Conservation (phyloP, 257 asterid species). For the Voacanga thouarsii region DNA sequence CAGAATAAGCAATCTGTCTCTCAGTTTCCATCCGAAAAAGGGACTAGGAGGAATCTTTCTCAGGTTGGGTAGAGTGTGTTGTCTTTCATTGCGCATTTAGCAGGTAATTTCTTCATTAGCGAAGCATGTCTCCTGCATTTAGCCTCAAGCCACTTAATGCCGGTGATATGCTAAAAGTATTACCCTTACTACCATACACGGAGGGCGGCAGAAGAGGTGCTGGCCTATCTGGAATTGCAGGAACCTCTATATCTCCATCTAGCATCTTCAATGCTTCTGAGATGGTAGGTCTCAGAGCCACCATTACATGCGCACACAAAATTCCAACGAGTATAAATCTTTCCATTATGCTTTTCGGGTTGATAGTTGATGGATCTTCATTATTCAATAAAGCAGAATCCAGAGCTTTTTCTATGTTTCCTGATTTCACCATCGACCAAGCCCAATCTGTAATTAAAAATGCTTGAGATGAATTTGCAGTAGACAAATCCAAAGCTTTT, state of each 20-base stretch:
- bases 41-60: background rate
- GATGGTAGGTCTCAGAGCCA: constrained; percentile 84
- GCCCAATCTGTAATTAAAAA: constrained; percentile 85
- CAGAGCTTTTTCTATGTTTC: constrained; percentile 54
- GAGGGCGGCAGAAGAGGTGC: constrained; percentile 68
- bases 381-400: constrained; percentile 45
- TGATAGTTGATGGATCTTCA: constrained; percentile 42
- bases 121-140: constrained; percentile 62
- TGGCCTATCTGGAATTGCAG: constrained; percentile 73
- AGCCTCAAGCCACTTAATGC: constrained; percentile 50
- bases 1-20: background rate
- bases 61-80: too few relatives aligned
- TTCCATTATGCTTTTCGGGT: constrained; percentile 69
- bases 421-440: constrained; percentile 69
- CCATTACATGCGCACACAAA: constrained; percentile 91
- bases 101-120: constrained; percentile 31
- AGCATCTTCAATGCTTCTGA: constrained; percentile 77
- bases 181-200: constrained; percentile 31
- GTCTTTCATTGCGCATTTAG: too few relatives aligned
- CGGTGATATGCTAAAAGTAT: constrained; percentile 55
- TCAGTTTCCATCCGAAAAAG: background rate
- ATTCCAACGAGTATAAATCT: constrained; percentile 77
- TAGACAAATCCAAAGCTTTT: constrained; percentile 65
- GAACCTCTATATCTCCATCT: constrained; percentile 89
- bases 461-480: constrained; percentile 47